phyloP scores from a whole-genome alignment of 441 rosid species.

The Gossypium laxum region DNA sequence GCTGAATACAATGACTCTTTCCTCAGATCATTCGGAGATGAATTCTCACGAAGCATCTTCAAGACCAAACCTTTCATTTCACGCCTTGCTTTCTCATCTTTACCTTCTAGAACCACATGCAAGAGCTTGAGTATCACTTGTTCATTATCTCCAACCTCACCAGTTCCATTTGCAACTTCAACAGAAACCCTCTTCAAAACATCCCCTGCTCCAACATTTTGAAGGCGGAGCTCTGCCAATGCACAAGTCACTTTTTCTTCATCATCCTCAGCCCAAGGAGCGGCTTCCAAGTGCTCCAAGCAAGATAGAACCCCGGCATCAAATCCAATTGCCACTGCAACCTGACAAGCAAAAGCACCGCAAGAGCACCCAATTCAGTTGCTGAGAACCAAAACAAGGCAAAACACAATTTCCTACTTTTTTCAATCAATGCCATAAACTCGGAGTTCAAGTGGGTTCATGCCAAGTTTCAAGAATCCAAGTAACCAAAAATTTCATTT shows the following conservation, averaged over 20 bases:
- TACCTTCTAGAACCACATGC: slow-evolving; percentile 84
- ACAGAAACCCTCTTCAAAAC: slow-evolving; percentile 78
- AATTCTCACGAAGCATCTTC: slow-evolving; percentile 86
- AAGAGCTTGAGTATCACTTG: slow-evolving; percentile 26
- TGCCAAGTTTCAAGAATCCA: background rate
- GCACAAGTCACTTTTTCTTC: slow-evolving; percentile 73
- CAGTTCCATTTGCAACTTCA: slow-evolving; percentile 49
- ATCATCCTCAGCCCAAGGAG: slow-evolving; percentile 98
- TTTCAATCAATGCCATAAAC: background rate
- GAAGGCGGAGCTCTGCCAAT: slow-evolving; percentile 70
- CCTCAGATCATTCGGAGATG: slow-evolving; percentile 67
- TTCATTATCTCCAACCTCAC: slow-evolving; percentile 42
- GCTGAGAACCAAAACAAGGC: no score
- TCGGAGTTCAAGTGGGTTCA: background rate
- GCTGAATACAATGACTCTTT: slow-evolving; percentile 80
- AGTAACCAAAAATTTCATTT: background rate
- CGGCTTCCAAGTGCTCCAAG: slow-evolving; percentile 88
- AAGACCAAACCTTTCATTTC: slow-evolving; percentile 85
- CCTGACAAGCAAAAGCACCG: slow-evolving; percentile 32
- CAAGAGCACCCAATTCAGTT: slow-evolving; percentile 11
- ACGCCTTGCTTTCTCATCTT: slow-evolving; percentile 91
- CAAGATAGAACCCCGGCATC: slow-evolving; percentile 69
- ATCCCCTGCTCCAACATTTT: slow-evolving; percentile 20
- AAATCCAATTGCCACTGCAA: slow-evolving; percentile 38
- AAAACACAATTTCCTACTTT: no score